Evolutionary conservation across 163 green algal species (phyloP), one percentile per base, ranked within the genome.

Genomic region (Trebouxia gelatinosa): DNA sequence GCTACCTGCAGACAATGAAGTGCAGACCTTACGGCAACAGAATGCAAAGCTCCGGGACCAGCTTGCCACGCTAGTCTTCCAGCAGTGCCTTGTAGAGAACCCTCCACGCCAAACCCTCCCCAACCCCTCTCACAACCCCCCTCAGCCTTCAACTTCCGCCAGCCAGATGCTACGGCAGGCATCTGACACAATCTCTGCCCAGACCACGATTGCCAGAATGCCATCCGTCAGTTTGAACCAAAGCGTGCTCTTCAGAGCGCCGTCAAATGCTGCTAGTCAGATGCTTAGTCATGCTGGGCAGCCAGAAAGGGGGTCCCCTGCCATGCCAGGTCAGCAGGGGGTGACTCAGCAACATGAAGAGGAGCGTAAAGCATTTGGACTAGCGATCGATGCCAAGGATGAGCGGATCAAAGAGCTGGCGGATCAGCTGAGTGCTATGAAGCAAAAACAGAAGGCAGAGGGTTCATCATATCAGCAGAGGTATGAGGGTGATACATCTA

Each of bases 371-470:
- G 71, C 59, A 34, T 89, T 84, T 21, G 70, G 83, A 58, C 79
- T 77, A 32, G 89, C 89, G 11, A 50, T 93, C 26, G 74, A 74
- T 4, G 85, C 85, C 35, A 90, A 89, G 72, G 88, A 92, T 43
- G 80, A 79, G 29, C 61, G 88, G 5, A 76, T 81, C n/a, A 51
- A n/a, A 0, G 59, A 78, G 28, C 81, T 92, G 64, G 74, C 85
- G 39, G 40, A 61, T 0, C 78, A 82, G 75, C 74, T 86, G 4
- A 64, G 31, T 3, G 51, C 70, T 0, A 37, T 71, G 17, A 67
- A 50, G 50, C 77, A 81, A 43, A 43, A n/a, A 7, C 64, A 72
- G 64, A 35, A n/a, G 34, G 64, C 64, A 34, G 64, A 72, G 21
- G 50, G 35, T 37, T 34, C 31, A 26, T 23, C 21, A 23, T 72